Percentiles rank a stretch among this genome's conserved stretches.
These are phyloP conservation scores for Cladophialophora carrionii DNA, from an alignment of 2,329 filamentous ascomycete genomes.

Conservation along the genomic window DNA sequence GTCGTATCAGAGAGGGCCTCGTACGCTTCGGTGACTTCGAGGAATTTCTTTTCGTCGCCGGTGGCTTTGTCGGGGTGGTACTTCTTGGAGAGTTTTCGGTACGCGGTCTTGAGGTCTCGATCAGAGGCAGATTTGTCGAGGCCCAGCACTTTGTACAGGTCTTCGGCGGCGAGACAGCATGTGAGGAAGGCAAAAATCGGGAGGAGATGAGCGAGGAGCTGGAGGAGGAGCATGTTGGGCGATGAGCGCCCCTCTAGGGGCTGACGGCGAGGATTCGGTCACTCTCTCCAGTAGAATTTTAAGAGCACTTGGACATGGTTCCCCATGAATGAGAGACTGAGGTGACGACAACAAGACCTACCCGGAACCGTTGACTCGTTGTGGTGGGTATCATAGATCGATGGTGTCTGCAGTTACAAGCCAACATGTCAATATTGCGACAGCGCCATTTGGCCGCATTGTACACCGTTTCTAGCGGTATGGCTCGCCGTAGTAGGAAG, in stretches of 20 bases:
- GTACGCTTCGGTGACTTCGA: conserved; percentile 92
- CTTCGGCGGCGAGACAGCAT: conserved; percentile 42
- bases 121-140: conserved; percentile 78
- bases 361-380: not conserved
- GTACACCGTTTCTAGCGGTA: conserved; percentile 15
- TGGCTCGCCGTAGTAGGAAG: not conserved
- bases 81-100: conserved; percentile 89
- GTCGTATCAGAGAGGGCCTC: conserved; percentile 81
- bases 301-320: not conserved
- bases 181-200: conserved; percentile 31
- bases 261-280: not conserved
- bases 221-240: conserved; percentile 33
- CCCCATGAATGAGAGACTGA: not conserved
- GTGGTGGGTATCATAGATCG: not conserved
- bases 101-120: conserved; percentile 89
- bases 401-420: conserved; percentile 12
- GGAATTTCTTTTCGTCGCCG: conserved; percentile 85
- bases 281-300: not conserved
- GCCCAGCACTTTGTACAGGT: conserved; percentile 71
- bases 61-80: conserved; percentile 98
- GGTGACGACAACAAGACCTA: not conserved
- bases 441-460: conserved; percentile 25
- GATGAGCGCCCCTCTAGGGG: conserved; percentile 7
- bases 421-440: conserved; percentile 22
- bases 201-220: conserved; percentile 28